phyloP scores from a whole-genome alignment of 2,329 filamentous ascomycete species.

The Didymella pinodella region DNA sequence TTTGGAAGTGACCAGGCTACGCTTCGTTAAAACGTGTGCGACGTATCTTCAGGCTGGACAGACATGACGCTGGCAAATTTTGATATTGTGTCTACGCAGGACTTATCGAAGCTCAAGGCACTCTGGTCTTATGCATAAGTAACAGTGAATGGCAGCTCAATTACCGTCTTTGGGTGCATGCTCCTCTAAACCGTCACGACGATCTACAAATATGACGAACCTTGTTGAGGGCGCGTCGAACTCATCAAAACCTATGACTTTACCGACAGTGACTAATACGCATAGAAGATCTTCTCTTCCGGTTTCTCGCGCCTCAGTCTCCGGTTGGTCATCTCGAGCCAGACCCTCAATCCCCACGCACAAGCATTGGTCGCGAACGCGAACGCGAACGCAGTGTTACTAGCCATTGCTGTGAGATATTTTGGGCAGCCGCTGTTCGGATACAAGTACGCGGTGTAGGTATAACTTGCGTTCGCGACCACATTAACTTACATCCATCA shows the following conservation, averaged over 20 bases:
- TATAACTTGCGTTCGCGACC: background rate
- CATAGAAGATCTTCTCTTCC: conserved; percentile 27
- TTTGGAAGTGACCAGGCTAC: background rate
- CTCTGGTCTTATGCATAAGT: too few relatives aligned
- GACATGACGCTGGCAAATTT: too few relatives aligned
- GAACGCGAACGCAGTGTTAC: conserved; percentile 23
- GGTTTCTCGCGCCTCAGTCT: conserved; percentile 21
- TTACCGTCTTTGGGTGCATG: too few relatives aligned
- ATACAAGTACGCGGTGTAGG: background rate
- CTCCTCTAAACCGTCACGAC: background rate
- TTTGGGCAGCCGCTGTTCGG: background rate
- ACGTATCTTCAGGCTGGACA: too few relatives aligned
- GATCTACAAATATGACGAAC: background rate
- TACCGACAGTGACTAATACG: conserved; percentile 13
- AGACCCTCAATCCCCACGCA: conserved; percentile 29
- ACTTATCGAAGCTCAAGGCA: too few relatives aligned
- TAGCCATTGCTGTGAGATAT: background rate
- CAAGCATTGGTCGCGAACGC: conserved; percentile 24
- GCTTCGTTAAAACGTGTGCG: background rate
- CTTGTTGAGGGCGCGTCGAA: background rate
- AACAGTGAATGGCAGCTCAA: too few relatives aligned
- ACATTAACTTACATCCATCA: background rate
- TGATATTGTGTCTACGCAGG: background rate
- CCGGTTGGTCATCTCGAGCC: conserved; percentile 26
- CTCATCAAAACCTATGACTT: background rate